Evolutionary conservation across 2,329 filamentous ascomycete species (phyloP), one percentile per base, ranked within the genome.

Genomic region (Aspergillus sp.): DNA sequence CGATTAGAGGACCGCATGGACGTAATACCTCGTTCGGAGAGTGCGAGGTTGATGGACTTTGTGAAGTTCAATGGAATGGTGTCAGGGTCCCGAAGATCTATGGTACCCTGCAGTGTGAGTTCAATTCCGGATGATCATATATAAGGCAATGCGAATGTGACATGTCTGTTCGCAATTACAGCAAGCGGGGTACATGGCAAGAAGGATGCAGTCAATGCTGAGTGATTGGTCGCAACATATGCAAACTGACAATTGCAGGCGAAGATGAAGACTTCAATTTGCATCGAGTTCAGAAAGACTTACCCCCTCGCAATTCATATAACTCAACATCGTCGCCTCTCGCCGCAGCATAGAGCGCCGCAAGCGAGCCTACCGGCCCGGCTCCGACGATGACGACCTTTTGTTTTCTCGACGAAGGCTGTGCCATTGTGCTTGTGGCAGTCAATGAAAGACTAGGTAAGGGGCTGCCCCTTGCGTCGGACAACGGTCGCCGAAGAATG

Each of bases 11-110:
- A 81, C 55, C 85, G 85, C 77, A 99, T 88, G 22, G 94, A 91
- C 74, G 95, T 90, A 74, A 98, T 93, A 32, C 95, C 95, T 59
- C 95, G 87, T 74, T 98, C 93, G 0, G 95, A 98, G 0, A 99
- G 82, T 22, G 95, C 94, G 57, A 99, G 80, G 72, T 99, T 99
- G 81, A 99, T 99, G n/a, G 95, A 98, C 75, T 92, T 96, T 61
- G 93, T 96, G 73, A 97, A 97, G 77, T 97, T 97, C 62, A 98
- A 82, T 3, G 94, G 93, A 31, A 88, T 87, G 0, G 91, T 96
- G 2, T 86, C 84, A 2, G 90, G 88, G 73, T 96, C 88, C 46
- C 95, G 88, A 52, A 98, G 87, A 79, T 99, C 95, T 98, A 58
- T 29, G 39, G 54, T 52, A 59, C 32, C 49, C 31, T 36, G 54